phyloP scores from a whole-genome alignment of 2,329 filamentous ascomycete genomes.

The Dothideomycetes sp. region DNA sequence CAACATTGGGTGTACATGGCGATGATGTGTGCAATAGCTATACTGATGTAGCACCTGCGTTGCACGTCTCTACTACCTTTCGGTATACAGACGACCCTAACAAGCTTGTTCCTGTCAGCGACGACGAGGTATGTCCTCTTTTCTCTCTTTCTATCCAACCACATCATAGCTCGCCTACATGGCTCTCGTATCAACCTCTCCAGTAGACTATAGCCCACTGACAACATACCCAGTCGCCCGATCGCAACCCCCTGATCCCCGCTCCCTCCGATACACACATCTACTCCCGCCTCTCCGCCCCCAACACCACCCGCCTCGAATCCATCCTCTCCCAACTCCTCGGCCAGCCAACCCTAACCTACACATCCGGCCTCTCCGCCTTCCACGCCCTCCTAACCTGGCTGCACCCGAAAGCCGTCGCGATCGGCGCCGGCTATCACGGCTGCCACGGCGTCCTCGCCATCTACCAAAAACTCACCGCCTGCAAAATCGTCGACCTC shows the following conservation, averaged over 20 bases:
- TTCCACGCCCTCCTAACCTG: constrained; percentile 82
- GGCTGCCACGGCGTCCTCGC: constrained; percentile 79
- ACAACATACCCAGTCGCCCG: constrained; percentile 8
- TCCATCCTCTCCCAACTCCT: constrained; percentile 66
- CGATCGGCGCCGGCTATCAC: constrained; percentile 81
- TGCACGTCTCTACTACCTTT: constrained; percentile 89
- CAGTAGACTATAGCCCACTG: too few species aligned
- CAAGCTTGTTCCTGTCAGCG: constrained; percentile 41
- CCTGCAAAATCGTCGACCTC: constrained; percentile 61
- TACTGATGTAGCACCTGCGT: constrained; percentile 71
- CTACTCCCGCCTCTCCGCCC: constrained; percentile 70
- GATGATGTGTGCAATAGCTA: constrained; percentile 23
- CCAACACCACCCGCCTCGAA: constrained; percentile 78
- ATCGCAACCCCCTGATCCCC: constrained; percentile 18
- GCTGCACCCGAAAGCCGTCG: constrained; percentile 70
- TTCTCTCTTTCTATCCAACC: not conserved
- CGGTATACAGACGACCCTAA: constrained; percentile 65
- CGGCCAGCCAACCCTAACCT: constrained; percentile 59
- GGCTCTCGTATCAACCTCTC: too few species aligned
- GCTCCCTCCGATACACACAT: constrained; percentile 54
- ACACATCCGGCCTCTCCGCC: constrained; percentile 74
- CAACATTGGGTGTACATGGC: constrained; percentile 22
- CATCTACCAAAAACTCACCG: constrained; percentile 64
- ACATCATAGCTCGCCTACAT: too few species aligned
- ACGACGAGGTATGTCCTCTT: constrained; percentile 38